Evolutionary conservation across 495 filamentous ascomycete species (phyloP), one percentile per base, ranked within the genome.

Genomic region (Lepidopterella palustris): DNA sequence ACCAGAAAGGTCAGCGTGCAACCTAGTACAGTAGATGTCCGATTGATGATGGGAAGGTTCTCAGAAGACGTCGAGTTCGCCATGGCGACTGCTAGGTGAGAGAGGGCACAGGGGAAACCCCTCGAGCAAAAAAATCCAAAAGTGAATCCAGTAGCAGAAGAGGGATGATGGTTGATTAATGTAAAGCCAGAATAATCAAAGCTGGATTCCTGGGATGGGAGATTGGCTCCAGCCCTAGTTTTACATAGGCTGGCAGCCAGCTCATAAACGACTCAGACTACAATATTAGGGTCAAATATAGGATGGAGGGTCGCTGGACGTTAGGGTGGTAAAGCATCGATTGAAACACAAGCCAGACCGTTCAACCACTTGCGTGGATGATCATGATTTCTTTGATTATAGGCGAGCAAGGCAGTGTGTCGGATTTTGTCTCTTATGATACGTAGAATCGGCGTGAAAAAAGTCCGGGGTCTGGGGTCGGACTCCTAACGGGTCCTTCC

Each of bases 1-100:
- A 63, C 64, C 27, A 60, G 48, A 53, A 67, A 67, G 8, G 60
- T 49, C n/a, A 67, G 58, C 18, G 60, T 57, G 15, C 39, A 20
- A 15, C 57, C 60, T 27, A 54, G 27, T 3, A 63, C 40, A 15
- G 64, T 67, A 25, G 57, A 57, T 18, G 60, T 42, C 23, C 53
- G 48, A 25, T 67, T 67, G 20, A 57, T 48, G 4, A 63, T 31
- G 4, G 64, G 60, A 26, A 67, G 10, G 29, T 67, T 27, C 24
- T 32, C 51, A 9, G 51, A n/a, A n/a, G n/a, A 32, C 26, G 27
- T 40, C 5, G 51, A 13, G 25, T 50, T 8, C 13, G 35, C 23
- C 47, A 50, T 50, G 18, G 24, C 23, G 47, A 9, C 8, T 50
- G n/a, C 21, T 24, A 25, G 21, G 21, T 13, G n/a, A n/a, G n/a